These are phyloP conservation scores for Seiridium cupressi DNA, from an alignment of 2,329 filamentous ascomycete genomes.

Conservation along the genomic window DNA sequence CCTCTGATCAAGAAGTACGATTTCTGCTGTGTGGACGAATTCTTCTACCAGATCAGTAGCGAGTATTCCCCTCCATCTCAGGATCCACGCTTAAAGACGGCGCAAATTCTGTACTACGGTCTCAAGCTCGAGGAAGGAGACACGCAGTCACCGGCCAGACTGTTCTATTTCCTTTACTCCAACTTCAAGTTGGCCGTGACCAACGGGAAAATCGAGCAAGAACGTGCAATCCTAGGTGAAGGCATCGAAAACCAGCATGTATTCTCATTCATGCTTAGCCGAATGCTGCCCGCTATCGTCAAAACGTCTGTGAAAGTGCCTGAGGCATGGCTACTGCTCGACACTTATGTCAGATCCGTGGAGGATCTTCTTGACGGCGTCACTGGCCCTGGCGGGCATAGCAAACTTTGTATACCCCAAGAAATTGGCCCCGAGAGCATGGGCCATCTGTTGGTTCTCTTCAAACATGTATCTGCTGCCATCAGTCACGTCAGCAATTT, in stretches of 20 bases:
- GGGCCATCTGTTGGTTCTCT: slow-evolving; percentile 27
- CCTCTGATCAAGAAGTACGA: slow-evolving; percentile 54
- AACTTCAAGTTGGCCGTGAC: slow-evolving; percentile 55
- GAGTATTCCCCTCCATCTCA: slow-evolving; percentile 55
- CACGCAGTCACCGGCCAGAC: slow-evolving; percentile 40
- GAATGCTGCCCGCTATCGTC: slow-evolving; percentile 55
- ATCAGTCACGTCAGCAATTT: slow-evolving; percentile 22
- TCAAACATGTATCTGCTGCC: slow-evolving; percentile 28
- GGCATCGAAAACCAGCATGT: slow-evolving; percentile 48
- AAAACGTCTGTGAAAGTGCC: slow-evolving; percentile 31
- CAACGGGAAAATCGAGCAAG: slow-evolving; percentile 45
- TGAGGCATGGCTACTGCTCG: slow-evolving; percentile 45
- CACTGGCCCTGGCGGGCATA: background rate
- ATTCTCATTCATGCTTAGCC: slow-evolving; percentile 44
- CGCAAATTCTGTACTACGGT: slow-evolving; percentile 54
- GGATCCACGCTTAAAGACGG: slow-evolving; percentile 56
- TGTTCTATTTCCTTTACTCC: slow-evolving; percentile 58
- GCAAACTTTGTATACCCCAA: slow-evolving; percentile 28
- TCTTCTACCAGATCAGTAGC: slow-evolving; percentile 54
- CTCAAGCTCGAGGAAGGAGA: slow-evolving; percentile 54
- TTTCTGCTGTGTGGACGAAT: slow-evolving; percentile 52
- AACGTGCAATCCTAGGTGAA: slow-evolving; percentile 42
- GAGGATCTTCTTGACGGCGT: slow-evolving; percentile 29
- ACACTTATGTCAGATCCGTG: slow-evolving; percentile 48
- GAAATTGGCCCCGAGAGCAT: slow-evolving; percentile 34